Base-by-base conservation (phyloP, 129 eudicot species). In the Chrysanthemum seticuspe region DNA sequence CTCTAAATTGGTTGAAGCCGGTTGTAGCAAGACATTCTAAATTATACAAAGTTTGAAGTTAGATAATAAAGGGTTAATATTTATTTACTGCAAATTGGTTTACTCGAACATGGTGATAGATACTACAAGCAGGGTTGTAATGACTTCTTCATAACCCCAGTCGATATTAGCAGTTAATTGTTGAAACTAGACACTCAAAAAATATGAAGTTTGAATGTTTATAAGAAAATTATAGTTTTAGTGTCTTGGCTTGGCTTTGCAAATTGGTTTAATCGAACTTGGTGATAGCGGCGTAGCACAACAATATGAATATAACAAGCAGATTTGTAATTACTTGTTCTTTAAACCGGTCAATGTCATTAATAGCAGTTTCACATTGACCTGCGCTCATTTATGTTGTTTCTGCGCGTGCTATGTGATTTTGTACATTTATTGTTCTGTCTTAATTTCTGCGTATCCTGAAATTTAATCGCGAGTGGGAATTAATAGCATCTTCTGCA, bases 1-100 rank as follows among this genome's bases (percentile, higher is more conserved):
- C 62, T 62, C 47, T 51, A 13, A 61, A 69, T 23, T 59, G 53
- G 69, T 76, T 68, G 80, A 76, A 67, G 31, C 64, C 18, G 64
- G 50, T 12, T 67, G 68, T 67, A 27, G 62, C 11, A 12, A n/a
- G 31, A 69, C 55, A 53, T 53, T 48, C 25, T 34, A 11, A 54
- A 45, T 4, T 3, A 9, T 8, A 58, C 19, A 19, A 2, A 19
- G 27, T 58, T 5, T 12, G 18, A 19, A 16, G 12, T 25, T 16
- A 3, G 21, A 56, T 6, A 56, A 16, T 56, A 16, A 1, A 16
- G 62, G 13, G 27, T 10, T 56, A 56, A n/a, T 56, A 11, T 16
- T 3, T 27, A 27, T 27, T 27, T 27, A 27, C 29, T 27, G 3
- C 29, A 27, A 27, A 27, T 27, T 36, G 44, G 44, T 36, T 36